Evolutionary conservation across 2,329 filamentous ascomycete genomes (phyloP).

Genomic region (Madurella mycetomatis): DNA sequence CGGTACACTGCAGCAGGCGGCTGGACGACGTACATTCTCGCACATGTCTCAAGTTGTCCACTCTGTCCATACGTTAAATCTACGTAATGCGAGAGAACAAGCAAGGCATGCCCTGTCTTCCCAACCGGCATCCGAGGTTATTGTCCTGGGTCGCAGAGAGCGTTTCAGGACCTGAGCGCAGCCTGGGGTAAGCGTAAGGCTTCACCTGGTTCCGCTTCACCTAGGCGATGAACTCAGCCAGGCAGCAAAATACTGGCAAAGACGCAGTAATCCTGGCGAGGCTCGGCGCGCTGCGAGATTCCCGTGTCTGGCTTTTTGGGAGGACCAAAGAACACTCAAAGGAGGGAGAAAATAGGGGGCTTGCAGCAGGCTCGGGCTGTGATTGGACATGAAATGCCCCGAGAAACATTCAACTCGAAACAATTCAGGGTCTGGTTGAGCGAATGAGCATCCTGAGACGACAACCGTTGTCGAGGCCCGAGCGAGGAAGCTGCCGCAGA

Average conservation of each 20-base stretch:
- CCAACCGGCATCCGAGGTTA: slow-evolving; percentile 5
- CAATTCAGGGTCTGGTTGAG: neutral
- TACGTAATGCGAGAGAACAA: neutral
- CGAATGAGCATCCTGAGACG: slow-evolving; percentile 12
- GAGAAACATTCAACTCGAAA: slow-evolving; percentile 11
- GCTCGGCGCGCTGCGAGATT: too few relatives aligned
- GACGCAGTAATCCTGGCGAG: too few relatives aligned
- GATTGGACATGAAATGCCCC: neutral
- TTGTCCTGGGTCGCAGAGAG: slow-evolving; percentile 4
- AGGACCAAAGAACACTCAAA: too few relatives aligned
- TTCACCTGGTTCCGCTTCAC: too few relatives aligned
- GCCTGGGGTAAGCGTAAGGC: too few relatives aligned
- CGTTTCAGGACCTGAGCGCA: slow-evolving; percentile 5
- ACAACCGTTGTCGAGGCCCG: neutral
- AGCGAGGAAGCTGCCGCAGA: neutral
- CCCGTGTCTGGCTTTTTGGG: too few relatives aligned
- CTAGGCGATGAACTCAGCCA: too few relatives aligned
- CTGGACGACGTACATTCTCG: too few relatives aligned
- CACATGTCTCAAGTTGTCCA: too few relatives aligned
- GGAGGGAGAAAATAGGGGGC: neutral
- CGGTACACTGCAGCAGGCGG: neutral
- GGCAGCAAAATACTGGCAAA: too few relatives aligned
- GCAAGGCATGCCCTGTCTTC: neutral
- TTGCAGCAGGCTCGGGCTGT: neutral
- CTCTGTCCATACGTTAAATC: neutral